phyloP scores from a whole-genome alignment of 2,329 filamentous ascomycete genomes.

The Diaporthe eres region DNA sequence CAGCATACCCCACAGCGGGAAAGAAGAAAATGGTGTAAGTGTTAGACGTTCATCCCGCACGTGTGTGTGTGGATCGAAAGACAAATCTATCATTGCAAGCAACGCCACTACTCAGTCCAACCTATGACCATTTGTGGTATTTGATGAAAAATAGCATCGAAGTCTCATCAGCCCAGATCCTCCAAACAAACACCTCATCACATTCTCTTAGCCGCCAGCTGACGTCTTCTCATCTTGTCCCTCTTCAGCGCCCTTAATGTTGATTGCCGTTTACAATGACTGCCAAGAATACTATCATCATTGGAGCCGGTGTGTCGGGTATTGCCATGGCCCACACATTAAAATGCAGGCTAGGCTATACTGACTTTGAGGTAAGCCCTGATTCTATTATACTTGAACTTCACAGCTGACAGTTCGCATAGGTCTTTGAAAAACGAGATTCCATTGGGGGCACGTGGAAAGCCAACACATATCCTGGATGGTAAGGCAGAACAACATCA shows the following conservation, averaged over 20 bases:
- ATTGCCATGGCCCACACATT: constrained; percentile 30
- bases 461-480: constrained; percentile 15
- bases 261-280: neutral
- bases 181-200: neutral
- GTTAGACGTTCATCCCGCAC: too few relatives aligned
- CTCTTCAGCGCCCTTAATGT: neutral
- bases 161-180: too few relatives aligned
- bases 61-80: too few relatives aligned
- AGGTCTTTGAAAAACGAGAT: neutral
- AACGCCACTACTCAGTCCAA: neutral
- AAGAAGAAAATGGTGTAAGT: neutral
- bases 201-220: neutral
- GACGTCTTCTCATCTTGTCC: neutral
- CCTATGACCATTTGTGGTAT: neutral
- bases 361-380: constrained; percentile 6
- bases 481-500: neutral
- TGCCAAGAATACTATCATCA: constrained; percentile 24
- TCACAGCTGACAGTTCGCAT: too few relatives aligned
- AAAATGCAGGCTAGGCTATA: constrained; percentile 7
- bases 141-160: neutral
- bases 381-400: too few relatives aligned
- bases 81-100: neutral
- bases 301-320: constrained; percentile 22
- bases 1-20: neutral
- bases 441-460: constrained; percentile 7